Percentiles rank a stretch among this genome's conserved stretches.
Evolutionary conservation across 192 early-diverging fungal species (phyloP).

Genomic region (Coemansia sp.): DNA sequence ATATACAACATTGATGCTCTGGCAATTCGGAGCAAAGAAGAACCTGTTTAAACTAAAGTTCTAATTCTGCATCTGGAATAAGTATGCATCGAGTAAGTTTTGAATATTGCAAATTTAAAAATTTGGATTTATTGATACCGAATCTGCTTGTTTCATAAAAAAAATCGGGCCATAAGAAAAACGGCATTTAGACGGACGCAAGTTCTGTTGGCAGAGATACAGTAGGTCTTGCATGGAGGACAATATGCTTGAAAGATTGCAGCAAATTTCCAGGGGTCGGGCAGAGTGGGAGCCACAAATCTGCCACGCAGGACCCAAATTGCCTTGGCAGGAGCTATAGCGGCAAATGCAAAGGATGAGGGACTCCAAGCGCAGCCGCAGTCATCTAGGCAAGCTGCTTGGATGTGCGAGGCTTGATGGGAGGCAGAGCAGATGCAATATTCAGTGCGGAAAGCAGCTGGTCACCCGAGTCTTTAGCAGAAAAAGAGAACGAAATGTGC

Average conservation of each 20-base stretch:
- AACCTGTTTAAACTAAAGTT: no score
- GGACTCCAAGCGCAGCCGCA: slow-evolving; percentile 2
- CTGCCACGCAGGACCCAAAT: slow-evolving; percentile 5
- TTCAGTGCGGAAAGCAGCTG: background rate
- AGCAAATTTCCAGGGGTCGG: slow-evolving; percentile 1
- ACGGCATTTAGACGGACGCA: no score
- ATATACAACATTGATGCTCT: no score
- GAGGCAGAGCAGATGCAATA: background rate
- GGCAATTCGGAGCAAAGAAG: no score
- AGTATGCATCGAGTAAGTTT: no score
- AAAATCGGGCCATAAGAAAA: no score
- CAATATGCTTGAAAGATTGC: background rate
- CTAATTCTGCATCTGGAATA: no score
- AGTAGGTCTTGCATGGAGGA: no score
- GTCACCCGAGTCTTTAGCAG: no score
- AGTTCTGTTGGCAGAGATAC: no score
- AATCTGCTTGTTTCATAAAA: background rate
- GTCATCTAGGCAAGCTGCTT: background rate
- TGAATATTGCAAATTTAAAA: background rate
- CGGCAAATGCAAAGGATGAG: background rate
- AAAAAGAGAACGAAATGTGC: background rate
- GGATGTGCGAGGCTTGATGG: slow-evolving; percentile 3
- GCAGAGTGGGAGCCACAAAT: background rate
- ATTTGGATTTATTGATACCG: background rate
- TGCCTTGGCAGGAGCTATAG: background rate